Base-by-base conservation (phyloP, 352 stramenopile genomes). In the Globisporangium nagaii region DNA sequence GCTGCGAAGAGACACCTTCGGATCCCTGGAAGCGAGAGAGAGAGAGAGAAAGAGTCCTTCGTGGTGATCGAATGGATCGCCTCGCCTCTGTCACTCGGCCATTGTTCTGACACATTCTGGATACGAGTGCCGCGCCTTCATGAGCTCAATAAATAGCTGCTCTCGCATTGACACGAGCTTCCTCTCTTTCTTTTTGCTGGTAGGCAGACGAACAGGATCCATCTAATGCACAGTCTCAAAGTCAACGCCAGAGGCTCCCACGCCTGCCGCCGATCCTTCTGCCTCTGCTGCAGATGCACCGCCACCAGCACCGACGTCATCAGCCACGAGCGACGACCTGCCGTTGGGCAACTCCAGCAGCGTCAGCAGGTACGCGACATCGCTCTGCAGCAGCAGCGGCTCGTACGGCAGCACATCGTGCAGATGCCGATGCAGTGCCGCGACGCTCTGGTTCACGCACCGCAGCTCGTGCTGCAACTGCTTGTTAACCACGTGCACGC, bases 401-500 rank as follows among this genome's bases (percentile, higher is more conserved):
- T 88, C 81, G 44, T 77, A 66, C 19, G 65, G 63, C 48, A 92
- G 64, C 46, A 67, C 58, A 4, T 63, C 40, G n/a, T 66, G 57
- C 43, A 88, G 62, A 34, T 68, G 62, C 2, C 19, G 8, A 22
- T 85, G 72, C 41, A 88, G 73, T n/a, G 60, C 54, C 12, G 47
- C 61, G 12, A 86, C 37, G 31, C 79, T 60, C 2, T 62, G 65
- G 35, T 64, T 49, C 5, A 85, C 30, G 2, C 60, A 51, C 20
- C 63, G 58, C 49, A 88, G 42, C 40, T 90, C 79, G 52, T 69
- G 61, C 52, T 86, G 68, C 42, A 92, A 47, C 37, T 86, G 79
- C 9, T 70, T 64, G 37, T 74, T 88, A 10, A 53, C 56, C 41
- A 70, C 65, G 22, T 74, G 65, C 27, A 84, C 65, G 1, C 67